Percentiles rank a stretch among this genome's conserved stretches.
phyloP scores from a whole-genome alignment of 148 eudicot species.

The Silene latifolia region DNA sequence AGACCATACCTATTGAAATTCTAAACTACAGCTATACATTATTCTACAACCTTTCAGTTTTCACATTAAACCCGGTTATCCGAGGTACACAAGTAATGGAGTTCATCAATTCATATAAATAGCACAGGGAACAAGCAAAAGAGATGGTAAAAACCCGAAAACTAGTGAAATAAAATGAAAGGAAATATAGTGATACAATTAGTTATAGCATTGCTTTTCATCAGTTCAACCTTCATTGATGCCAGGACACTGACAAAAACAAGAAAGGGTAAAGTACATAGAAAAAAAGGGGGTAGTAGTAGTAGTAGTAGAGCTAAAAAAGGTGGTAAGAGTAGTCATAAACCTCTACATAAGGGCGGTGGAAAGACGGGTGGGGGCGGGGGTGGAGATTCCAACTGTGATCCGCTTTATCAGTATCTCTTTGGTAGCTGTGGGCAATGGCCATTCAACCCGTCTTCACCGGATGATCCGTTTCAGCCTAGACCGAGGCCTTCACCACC shows the following conservation, averaged over 20 bases:
- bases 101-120: neutral
- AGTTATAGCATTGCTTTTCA: conserved; percentile 22
- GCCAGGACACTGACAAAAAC: conserved; percentile 20
- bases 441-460: conserved; percentile 24
- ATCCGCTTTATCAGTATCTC: conserved; percentile 31
- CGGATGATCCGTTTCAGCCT: conserved; percentile 26
- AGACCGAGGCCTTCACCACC: conserved; percentile 28
- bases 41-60: neutral
- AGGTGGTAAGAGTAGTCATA: conserved; percentile 12
- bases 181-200: conserved; percentile 11
- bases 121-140: conserved; percentile 3
- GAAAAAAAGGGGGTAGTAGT: conserved; percentile 13
- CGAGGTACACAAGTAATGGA: neutral
- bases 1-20: conserved; percentile 13
- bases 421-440: conserved; percentile 30
- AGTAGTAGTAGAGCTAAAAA: conserved; percentile 14
- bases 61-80: conserved; percentile 5
- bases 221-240: conserved; percentile 22
- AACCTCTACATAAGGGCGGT: neutral
- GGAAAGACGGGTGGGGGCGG: conserved; percentile 5
- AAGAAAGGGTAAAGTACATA: conserved; percentile 4
- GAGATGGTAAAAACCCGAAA: neutral
- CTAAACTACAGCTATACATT: conserved; percentile 6
- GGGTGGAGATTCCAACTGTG: conserved; percentile 16
- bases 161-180: conserved; percentile 17